Evolutionary conservation across 2,329 filamentous ascomycete genomes (phyloP).

Genomic region (Venturia aucupariae): DNA sequence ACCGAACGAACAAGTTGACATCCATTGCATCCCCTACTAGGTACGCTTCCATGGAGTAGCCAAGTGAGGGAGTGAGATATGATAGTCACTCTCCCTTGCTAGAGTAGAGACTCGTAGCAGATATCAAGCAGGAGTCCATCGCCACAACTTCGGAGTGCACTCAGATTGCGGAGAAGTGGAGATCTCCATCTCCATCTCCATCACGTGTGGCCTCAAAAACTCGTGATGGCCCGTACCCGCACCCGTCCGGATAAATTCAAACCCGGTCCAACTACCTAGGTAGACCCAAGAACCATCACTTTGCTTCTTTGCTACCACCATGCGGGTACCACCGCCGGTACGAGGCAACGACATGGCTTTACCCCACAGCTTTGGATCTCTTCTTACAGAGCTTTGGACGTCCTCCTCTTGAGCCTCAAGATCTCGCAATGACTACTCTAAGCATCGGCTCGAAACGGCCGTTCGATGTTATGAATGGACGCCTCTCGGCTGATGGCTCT

Average conservation of each 20-base stretch:
- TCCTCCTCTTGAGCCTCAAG: not conserved
- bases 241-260: not conserved
- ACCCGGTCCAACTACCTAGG: not conserved
- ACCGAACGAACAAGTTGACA: not conserved
- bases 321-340: not conserved
- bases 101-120: not conserved
- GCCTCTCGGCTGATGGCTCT: not conserved
- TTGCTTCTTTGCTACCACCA: not conserved
- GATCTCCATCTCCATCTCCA: not conserved
- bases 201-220: not conserved
- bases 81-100: not conserved
- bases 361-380: not conserved
- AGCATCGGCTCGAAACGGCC: conserved; percentile 10
- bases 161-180: conserved; percentile 6
- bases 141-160: not conserved
- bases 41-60: not conserved
- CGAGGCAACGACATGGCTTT: not conserved
- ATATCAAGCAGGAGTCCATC: not conserved
- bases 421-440: conserved; percentile 2
- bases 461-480: conserved; percentile 3
- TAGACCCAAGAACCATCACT: not conserved
- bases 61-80: not conserved
- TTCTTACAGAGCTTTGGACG: not conserved
- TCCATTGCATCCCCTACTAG: not conserved
- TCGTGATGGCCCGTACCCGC: too few species aligned